Conservation (phyloP, 2,329 filamentous ascomycete species). For the Aspergillus vadensis region DNA sequence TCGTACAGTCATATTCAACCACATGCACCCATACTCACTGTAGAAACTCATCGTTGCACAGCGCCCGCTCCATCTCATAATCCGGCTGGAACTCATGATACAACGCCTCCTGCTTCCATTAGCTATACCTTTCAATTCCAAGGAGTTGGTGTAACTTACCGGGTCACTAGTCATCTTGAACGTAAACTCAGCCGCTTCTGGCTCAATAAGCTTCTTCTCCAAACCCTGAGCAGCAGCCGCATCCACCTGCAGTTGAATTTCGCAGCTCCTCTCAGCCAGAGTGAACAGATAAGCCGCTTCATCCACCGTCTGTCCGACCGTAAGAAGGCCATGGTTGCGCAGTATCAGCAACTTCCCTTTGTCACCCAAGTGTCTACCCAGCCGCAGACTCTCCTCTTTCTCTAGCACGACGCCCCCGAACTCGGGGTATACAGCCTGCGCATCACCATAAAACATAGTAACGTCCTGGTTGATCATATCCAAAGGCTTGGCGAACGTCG, state of each 20-base stretch:
- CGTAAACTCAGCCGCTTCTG: slow-evolving; percentile 50
- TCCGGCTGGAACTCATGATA: neutral
- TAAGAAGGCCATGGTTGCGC: slow-evolving; percentile 71
- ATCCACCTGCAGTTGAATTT: slow-evolving; percentile 68
- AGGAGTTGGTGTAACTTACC: neutral
- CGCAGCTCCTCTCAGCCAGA: slow-evolving; percentile 68
- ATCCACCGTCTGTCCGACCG: slow-evolving; percentile 71
- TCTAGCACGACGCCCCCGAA: slow-evolving; percentile 51
- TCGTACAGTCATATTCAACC: neutral
- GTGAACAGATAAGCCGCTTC: slow-evolving; percentile 73
- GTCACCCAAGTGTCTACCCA: slow-evolving; percentile 63
- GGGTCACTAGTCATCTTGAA: slow-evolving; percentile 14
- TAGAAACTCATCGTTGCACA: neutral
- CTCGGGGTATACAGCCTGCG: slow-evolving; percentile 17
- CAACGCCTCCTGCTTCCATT: neutral
- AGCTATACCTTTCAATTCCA: neutral
- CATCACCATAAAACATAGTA: slow-evolving; percentile 62
- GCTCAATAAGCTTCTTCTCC: slow-evolving; percentile 56
- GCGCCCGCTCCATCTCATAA: neutral
- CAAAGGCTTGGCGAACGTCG: slow-evolving; percentile 44
- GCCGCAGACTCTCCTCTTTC: slow-evolving; percentile 63
- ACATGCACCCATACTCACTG: neutral
- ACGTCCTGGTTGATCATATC: slow-evolving; percentile 53
- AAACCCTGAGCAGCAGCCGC: slow-evolving; percentile 60
- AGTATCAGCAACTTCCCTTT: slow-evolving; percentile 64